Evolutionary conservation across 1,284 basidiomycete genomes (phyloP).

Genomic region (Earliella scabrosa): DNA sequence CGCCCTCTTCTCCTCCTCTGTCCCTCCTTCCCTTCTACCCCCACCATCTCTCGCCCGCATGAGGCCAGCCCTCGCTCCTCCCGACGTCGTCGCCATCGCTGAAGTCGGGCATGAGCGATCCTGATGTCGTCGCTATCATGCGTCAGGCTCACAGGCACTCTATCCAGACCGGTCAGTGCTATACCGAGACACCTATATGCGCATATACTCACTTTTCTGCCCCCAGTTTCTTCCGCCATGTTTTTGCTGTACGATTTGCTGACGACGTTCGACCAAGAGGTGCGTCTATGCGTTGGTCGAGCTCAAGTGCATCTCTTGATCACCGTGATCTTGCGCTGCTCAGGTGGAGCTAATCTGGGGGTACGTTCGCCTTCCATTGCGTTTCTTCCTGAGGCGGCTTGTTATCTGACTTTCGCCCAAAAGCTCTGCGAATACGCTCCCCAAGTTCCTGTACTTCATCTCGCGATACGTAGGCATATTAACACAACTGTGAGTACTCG

Average conservation of each 20-base stretch:
- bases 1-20: background rate
- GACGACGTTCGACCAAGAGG: slow-evolving; percentile 23
- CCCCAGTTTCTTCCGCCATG: slow-evolving; percentile 9
- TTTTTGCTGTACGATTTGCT: slow-evolving; percentile 19
- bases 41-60: slow-evolving; percentile 10
- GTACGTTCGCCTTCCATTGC: background rate
- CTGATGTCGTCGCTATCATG: slow-evolving; percentile 12
- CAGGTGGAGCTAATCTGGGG: background rate
- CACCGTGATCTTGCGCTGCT: background rate
- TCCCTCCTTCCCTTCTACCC: background rate
- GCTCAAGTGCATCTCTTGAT: background rate
- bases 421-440: slow-evolving; percentile 21
- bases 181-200: background rate
- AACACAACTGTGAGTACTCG: slow-evolving; percentile 18
- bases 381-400: background rate
- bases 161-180: slow-evolving; percentile 5
- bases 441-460: slow-evolving; percentile 23
- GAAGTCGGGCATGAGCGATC: slow-evolving; percentile 14
- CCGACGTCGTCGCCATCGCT: slow-evolving; percentile 1
- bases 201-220: background rate
- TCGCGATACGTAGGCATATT: slow-evolving; percentile 19
- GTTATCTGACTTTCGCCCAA: background rate
- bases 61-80: slow-evolving; percentile 3
- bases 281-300: background rate
- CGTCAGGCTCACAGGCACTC: slow-evolving; percentile 4